A percentile compares a stretch with the other conserved stretches of the same genome.
These are phyloP conservation scores for Heliocybe sulcata DNA, from an alignment of 1,284 basidiomycete species.

Conservation along the genomic window DNA sequence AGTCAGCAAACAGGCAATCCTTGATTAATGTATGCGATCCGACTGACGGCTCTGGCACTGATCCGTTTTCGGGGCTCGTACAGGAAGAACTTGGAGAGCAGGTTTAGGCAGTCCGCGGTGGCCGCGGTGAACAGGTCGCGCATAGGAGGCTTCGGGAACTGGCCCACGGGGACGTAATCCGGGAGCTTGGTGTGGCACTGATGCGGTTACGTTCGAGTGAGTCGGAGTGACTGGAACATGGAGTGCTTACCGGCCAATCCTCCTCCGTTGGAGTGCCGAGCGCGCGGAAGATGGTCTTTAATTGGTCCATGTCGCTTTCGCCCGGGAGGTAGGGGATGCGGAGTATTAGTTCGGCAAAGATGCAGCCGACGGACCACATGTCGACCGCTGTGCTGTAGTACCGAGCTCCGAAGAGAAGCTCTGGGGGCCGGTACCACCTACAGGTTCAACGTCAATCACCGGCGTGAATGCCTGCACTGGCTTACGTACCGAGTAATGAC, in stretches of 20 bases:
- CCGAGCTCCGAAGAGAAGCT: conserved; percentile 82
- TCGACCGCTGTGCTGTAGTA: conserved; percentile 89
- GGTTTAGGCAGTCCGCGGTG: conserved; percentile 79
- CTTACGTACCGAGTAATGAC: conserved; percentile 84
- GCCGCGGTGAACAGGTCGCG: conserved; percentile 89
- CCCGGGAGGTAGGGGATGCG: conserved; percentile 91
- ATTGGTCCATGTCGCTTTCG: conserved; percentile 93
- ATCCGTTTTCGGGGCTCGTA: conserved; percentile 87
- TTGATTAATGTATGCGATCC: not conserved
- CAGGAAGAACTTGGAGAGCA: conserved; percentile 72
- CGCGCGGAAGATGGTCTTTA: conserved; percentile 92
- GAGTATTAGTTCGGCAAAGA: conserved; percentile 94
- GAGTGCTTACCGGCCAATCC: conserved; percentile 82
- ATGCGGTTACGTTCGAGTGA: conserved; percentile 3
- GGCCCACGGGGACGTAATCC: conserved; percentile 79
- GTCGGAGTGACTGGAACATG: not conserved
- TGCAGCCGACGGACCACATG: conserved; percentile 93
- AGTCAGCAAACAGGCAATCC: not conserved
- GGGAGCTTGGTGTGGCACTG: conserved; percentile 88
- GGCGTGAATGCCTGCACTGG: not conserved
- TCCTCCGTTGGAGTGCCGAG: conserved; percentile 93
- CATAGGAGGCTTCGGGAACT: conserved; percentile 77
- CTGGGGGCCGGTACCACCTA: conserved; percentile 97
- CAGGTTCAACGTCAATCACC: not conserved
- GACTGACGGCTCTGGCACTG: conserved; percentile 67